phyloP scores from a whole-genome alignment of 345 rosid genomes.

The Aquilaria sinensis region DNA sequence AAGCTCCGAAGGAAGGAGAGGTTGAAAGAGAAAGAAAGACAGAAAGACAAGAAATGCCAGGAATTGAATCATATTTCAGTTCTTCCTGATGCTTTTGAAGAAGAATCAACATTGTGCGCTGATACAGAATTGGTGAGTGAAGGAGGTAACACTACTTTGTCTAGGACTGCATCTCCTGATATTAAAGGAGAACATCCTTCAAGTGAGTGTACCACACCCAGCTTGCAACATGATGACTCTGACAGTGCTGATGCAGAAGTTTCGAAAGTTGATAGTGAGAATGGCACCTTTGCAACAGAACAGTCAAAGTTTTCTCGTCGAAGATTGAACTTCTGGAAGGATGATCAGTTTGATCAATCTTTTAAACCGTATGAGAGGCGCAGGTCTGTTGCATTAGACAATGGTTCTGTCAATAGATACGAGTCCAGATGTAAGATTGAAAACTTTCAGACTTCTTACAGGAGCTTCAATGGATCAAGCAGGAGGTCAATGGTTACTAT shows the following conservation, averaged over 20 bases:
- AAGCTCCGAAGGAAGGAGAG: constrained; percentile 94
- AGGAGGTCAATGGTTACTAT: constrained; percentile 41
- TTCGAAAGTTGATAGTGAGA: constrained; percentile 36
- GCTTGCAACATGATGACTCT: constrained; percentile 27
- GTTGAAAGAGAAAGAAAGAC: constrained; percentile 82
- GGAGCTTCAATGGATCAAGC: constrained; percentile 38
- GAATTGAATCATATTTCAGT: constrained; percentile 23
- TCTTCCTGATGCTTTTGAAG: constrained; percentile 24
- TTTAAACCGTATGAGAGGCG: constrained; percentile 56
- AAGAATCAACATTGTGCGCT: constrained; percentile 33
- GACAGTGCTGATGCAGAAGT: constrained; percentile 25
- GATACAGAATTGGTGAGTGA: constrained; percentile 30
- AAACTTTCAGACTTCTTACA: constrained; percentile 36
- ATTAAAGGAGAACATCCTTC: constrained; percentile 30
- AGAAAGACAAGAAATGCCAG: constrained; percentile 43
- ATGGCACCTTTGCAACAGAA: constrained; percentile 35
- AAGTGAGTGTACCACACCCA: constrained; percentile 25
- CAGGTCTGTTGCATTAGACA: constrained; percentile 38
- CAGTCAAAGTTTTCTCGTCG: constrained; percentile 41
- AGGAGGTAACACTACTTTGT: constrained; percentile 34
- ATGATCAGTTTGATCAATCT: constrained; percentile 36
- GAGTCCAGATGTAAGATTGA: constrained; percentile 48
- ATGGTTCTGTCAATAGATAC: constrained; percentile 33
- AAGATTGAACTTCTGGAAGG: constrained; percentile 45
- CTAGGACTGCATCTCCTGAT: constrained; percentile 47